These are phyloP conservation scores for Metschnikowia proteae DNA, from an alignment of 805 yeast genomes.

Conservation along the genomic window DNA sequence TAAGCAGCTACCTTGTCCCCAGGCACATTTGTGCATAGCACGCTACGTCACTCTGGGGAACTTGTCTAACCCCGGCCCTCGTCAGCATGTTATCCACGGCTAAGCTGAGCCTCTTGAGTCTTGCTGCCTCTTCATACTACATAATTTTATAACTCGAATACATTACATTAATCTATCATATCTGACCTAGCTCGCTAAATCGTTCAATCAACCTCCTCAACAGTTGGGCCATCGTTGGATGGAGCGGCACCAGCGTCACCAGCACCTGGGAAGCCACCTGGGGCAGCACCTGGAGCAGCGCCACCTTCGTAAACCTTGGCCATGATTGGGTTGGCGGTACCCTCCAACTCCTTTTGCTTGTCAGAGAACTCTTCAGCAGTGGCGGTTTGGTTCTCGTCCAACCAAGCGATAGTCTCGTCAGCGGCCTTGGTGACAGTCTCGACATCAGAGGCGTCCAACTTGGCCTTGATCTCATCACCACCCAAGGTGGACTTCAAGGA, in stretches of 20 bases:
- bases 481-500: constrained; percentile 63
- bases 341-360: constrained; percentile 94
- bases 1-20: background rate
- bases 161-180: constrained; percentile 14
- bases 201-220: constrained; percentile 49
- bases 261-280: constrained; percentile 56
- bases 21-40: no score
- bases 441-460: constrained; percentile 57
- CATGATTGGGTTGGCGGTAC: constrained; percentile 93
- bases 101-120: no score
- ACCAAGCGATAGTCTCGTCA: constrained; percentile 85
- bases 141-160: constrained; percentile 4
- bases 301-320: constrained; percentile 94
- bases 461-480: constrained; percentile 69
- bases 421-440: constrained; percentile 72
- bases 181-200: constrained; percentile 14
- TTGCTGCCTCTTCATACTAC: background rate
- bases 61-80: no score
- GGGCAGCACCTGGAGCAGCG: constrained; percentile 65
- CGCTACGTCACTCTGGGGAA: no score
- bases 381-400: constrained; percentile 90
- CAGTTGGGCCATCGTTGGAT: constrained; percentile 46
- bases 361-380: constrained; percentile 87
- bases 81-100: no score
- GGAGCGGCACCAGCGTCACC: constrained; percentile 42